phyloP scores from a whole-genome alignment of 2,329 filamentous ascomycete genomes.

The Sporothrix globosa region DNA sequence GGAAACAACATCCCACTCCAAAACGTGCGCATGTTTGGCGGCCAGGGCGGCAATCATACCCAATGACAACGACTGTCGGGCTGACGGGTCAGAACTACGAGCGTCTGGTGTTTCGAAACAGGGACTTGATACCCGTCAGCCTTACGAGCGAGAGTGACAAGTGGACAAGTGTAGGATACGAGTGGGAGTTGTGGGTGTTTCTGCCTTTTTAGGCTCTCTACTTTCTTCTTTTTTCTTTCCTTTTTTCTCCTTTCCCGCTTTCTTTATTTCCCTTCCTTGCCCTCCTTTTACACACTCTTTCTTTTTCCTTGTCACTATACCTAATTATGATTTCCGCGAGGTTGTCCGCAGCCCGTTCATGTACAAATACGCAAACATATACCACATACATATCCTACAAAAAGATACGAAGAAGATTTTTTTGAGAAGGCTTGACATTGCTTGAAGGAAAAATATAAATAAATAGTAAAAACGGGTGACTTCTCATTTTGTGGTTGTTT shows the following conservation, averaged over 20 bases:
- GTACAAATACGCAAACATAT: slow-evolving; percentile 21
- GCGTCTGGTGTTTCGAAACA: background rate
- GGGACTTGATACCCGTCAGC: slow-evolving; percentile 20
- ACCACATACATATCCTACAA: slow-evolving; percentile 10
- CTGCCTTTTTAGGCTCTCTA: background rate
- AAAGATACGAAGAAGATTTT: background rate
- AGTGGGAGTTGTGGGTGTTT: slow-evolving; percentile 3
- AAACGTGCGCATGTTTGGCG: slow-evolving; percentile 49
- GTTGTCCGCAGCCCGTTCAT: background rate
- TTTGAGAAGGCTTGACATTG: too few species aligned
- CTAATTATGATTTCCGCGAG: slow-evolving; percentile 16
- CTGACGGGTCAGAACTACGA: slow-evolving; percentile 24
- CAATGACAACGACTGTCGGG: slow-evolving; percentile 38
- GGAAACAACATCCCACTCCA: slow-evolving; percentile 55
- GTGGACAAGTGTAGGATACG: slow-evolving; percentile 11
- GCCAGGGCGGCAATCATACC: slow-evolving; percentile 35
- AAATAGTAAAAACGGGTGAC: too few species aligned
- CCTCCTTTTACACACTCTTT: background rate
- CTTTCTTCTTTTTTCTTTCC: slow-evolving; percentile 1
- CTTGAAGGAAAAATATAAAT: too few species aligned
- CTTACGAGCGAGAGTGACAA: background rate
- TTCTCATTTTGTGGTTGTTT: too few species aligned
- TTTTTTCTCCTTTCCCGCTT: background rate
- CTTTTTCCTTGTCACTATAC: background rate
- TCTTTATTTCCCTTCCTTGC: background rate